Evolutionary conservation across 192 early-diverging fungal genomes (phyloP), one percentile per base, ranked within the genome.

Genomic region (Backusella circina): DNA sequence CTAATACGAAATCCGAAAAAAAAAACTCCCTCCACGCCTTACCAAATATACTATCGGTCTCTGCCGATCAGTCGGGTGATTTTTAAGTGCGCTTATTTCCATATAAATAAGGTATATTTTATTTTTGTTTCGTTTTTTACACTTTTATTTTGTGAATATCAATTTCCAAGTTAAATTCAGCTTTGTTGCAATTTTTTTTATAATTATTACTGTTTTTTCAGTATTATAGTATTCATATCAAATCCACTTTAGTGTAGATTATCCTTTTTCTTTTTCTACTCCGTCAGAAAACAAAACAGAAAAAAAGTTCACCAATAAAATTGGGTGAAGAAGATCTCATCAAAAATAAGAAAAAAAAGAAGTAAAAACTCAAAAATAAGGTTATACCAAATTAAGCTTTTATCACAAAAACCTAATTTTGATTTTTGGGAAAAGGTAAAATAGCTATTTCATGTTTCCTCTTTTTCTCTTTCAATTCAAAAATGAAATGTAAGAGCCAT

Each of bases 321-420:
- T 26, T 26, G 0, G 12, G 2, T 2, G 54, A 28, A 10, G 9
- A 2, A 10, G 54, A 61, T 61, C 54, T 47, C 18, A 47, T n/a
- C 7, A 47, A 39, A 39, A 39, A 39, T 10, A 47, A 44, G 16
- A 18, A 44, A 47, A 18, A 8, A 26, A 26, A 57, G 28, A 61
- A 51, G 7, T 7, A 51, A n/a, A 13, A 61, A 28, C 44, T 47
- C 44, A 28, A 61, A 28, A 61, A 26, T 61, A 61, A 61, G 54
- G 54, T 61, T 61, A 61, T 61, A 28, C 54, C 23, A 61, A 61
- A 61, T 61, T 61, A 61, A 61, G 54, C 54, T 28, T 61, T 61
- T 61, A 61, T 61, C 18, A 51, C 21, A 61, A 47, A 47, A 47
- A 47, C 44, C 16, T 47, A 41, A 41, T 3, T 18, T 18, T 47